Conservation (phyloP, 1,139 yeast genomes). For the Kodamaea plutei region DNA sequence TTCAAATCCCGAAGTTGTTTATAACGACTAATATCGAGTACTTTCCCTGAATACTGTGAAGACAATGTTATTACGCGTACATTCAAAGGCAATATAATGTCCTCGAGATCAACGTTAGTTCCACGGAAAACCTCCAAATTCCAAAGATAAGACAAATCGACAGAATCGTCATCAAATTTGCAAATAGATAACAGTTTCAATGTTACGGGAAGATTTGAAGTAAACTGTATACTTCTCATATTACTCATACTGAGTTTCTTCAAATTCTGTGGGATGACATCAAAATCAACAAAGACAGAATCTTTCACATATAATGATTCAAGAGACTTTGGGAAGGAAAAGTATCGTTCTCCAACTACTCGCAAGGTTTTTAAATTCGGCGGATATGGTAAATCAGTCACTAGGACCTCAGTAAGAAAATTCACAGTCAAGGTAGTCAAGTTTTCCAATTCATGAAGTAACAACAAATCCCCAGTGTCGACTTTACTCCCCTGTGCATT, state of each 20-base stretch:
- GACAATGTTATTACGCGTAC: not conserved
- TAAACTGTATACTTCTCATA: not conserved
- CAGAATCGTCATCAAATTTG: not conserved
- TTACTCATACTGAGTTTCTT: not conserved
- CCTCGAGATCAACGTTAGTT: not conserved
- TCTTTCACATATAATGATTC: conserved; percentile 1
- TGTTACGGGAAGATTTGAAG: not conserved
- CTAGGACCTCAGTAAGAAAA: not conserved
- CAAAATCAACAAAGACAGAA: conserved; percentile 15
- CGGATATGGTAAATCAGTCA: not conserved
- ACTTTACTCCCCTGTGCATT: conserved; percentile 1
- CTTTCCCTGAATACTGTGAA: not conserved
- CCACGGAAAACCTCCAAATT: not conserved
- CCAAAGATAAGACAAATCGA: not conserved
- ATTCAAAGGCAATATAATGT: not conserved
- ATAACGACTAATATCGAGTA: not conserved
- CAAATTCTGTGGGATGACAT: not conserved
- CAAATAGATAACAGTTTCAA: not conserved
- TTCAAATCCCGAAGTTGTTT: not conserved
- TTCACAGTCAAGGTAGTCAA: not conserved
- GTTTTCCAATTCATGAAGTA: not conserved
- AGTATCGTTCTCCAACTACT: conserved; percentile 1
- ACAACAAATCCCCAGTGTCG: not conserved
- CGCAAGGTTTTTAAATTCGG: conserved; percentile 1
- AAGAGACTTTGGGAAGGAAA: not conserved